Conservation (phyloP, 257 asterid species). For the Marsdenia floribunda region DNA sequence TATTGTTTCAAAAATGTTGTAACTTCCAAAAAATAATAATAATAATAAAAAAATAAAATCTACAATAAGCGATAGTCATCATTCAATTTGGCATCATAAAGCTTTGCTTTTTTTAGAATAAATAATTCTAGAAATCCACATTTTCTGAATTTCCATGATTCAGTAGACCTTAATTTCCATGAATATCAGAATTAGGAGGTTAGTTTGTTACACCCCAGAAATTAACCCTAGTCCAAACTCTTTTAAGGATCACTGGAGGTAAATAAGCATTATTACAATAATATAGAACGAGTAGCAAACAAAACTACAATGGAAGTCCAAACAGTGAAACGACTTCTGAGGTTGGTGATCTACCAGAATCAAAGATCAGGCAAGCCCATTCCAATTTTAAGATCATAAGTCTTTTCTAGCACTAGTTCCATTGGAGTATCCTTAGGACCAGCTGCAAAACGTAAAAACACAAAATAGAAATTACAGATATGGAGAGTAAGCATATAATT, state of each 20-base stretch:
- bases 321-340: neutral
- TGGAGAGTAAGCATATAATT: neutral
- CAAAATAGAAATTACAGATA: neutral
- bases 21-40: no score
- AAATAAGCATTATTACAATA: neutral
- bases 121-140: neutral
- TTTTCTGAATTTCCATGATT: neutral
- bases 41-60: no score
- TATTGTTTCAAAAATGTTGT: no score
- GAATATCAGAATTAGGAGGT: neutral
- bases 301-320: neutral
- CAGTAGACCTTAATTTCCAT: no score
- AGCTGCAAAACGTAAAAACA: slow-evolving; percentile 38
- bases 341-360: neutral
- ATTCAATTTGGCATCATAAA: neutral
- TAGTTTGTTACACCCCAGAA: neutral
- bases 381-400: slow-evolving; percentile 79
- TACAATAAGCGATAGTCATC: no score
- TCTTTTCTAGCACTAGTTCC: slow-evolving; percentile 71
- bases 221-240: neutral
- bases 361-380: slow-evolving; percentile 87
- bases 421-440: slow-evolving; percentile 94
- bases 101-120: neutral
- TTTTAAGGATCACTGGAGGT: neutral
- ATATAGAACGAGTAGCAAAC: neutral